phyloP scores from a whole-genome alignment of 176 grass and related monocot genomes.

The Urochloa ruziziensis region DNA sequence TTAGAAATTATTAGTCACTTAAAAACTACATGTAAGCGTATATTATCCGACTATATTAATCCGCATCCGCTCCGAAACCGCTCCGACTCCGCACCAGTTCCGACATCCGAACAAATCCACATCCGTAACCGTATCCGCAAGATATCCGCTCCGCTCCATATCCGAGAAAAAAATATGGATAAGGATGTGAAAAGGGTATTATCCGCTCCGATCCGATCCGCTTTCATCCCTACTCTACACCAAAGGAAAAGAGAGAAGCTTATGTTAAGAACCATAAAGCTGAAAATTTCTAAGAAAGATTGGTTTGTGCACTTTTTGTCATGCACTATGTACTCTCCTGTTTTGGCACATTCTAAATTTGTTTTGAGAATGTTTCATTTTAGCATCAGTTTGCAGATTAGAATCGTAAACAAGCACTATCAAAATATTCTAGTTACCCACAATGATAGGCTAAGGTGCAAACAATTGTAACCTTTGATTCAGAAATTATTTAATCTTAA shows the following conservation, averaged over 20 bases:
- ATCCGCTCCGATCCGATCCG: too few relatives aligned
- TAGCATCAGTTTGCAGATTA: neutral
- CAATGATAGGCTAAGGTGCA: neutral
- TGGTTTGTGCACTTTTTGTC: neutral
- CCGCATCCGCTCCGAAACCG: too few relatives aligned
- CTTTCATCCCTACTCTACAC: too few relatives aligned
- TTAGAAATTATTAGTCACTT: too few relatives aligned
- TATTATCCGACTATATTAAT: too few relatives aligned
- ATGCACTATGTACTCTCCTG: neutral
- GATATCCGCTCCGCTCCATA: too few relatives aligned
- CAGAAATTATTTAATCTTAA: neutral
- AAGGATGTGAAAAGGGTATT: too few relatives aligned
- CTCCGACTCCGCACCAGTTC: too few relatives aligned
- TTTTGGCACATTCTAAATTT: neutral
- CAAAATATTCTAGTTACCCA: neutral
- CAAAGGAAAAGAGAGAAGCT: constrained; percentile 22
- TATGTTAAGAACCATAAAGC: neutral
- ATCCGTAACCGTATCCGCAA: too few relatives aligned
- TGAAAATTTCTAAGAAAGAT: neutral
- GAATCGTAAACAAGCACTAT: neutral
- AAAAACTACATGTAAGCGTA: too few relatives aligned
- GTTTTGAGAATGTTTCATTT: neutral
- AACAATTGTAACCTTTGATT: neutral
- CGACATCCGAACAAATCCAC: too few relatives aligned
- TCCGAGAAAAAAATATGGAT: too few relatives aligned